A percentile compares a stretch with the other conserved stretches of the same genome.
Conservation (phyloP, 805 yeast species). For the Sungouiella thailandica region DNA sequence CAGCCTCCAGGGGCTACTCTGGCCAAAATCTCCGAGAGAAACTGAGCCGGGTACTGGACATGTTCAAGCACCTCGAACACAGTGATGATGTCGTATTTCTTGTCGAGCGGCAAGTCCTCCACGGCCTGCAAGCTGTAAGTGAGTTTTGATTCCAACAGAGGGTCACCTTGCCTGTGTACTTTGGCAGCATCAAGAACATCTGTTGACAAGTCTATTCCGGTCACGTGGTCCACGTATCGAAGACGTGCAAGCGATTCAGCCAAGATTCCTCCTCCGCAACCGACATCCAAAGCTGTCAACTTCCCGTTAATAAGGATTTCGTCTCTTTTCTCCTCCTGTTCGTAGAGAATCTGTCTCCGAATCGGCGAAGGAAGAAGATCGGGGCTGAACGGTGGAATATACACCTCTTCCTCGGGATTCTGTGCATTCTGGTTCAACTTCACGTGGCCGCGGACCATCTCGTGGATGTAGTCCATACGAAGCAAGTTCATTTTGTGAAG, state of each 20-base stretch:
- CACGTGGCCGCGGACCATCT: slow-evolving; percentile 46
- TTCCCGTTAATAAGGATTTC: slow-evolving; percentile 30
- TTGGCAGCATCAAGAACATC: slow-evolving; percentile 81
- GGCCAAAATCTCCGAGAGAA: slow-evolving; percentile 61
- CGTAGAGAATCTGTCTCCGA: slow-evolving; percentile 40
- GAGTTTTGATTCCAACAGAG: slow-evolving; percentile 50
- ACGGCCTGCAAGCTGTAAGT: slow-evolving; percentile 57
- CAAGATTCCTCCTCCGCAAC: slow-evolving; percentile 98
- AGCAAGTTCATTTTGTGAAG: slow-evolving; percentile 91
- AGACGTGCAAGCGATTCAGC: slow-evolving; percentile 83
- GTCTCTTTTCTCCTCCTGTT: slow-evolving; percentile 46
- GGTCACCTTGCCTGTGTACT: slow-evolving; percentile 63
- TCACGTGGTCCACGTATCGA: slow-evolving; percentile 55
- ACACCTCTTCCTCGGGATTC: slow-evolving; percentile 42
- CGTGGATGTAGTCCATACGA: slow-evolving; percentile 80
- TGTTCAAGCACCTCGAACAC: slow-evolving; percentile 95
- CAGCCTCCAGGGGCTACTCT: slow-evolving; percentile 78
- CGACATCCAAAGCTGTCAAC: slow-evolving; percentile 72
- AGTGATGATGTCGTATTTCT: slow-evolving; percentile 70
- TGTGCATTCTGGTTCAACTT: slow-evolving; percentile 31
- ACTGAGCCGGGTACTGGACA: slow-evolving; percentile 76
- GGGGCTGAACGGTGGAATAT: slow-evolving; percentile 73
- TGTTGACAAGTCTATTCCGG: slow-evolving; percentile 80
- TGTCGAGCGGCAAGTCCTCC: slow-evolving; percentile 47
- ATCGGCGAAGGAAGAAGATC: slow-evolving; percentile 61